Evolutionary conservation across 805 yeast genomes (phyloP).

Genomic region (Naumovozyma baii): DNA sequence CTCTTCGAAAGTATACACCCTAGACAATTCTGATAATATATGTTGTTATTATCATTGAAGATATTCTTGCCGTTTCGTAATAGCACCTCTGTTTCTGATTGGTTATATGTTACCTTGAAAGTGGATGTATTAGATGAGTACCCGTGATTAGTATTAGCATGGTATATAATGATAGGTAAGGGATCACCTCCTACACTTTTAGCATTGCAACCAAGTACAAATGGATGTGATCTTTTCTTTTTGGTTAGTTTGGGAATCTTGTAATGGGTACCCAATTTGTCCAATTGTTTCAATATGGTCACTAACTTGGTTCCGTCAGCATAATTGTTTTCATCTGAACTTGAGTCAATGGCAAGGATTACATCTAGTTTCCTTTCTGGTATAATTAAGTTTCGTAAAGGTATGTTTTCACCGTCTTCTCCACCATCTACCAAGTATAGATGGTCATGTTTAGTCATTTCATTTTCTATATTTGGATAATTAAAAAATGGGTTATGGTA

Average conservation of each 20-base stretch:
- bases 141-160: constrained; percentile 36
- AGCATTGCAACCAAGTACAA: constrained; percentile 71
- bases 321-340: constrained; percentile 44
- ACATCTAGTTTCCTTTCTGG: constrained; percentile 53
- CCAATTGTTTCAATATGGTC: constrained; percentile 25
- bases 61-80: constrained; percentile 43
- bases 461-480: constrained; percentile 16
- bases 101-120: constrained; percentile 43
- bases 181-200: constrained; percentile 9
- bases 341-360: constrained; percentile 50
- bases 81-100: constrained; percentile 37
- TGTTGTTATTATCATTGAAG: constrained; percentile 37
- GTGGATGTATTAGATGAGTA: constrained; percentile 48
- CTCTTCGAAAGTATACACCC: constrained; percentile 51
- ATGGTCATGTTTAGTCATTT: constrained; percentile 25
- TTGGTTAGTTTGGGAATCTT: constrained; percentile 17
- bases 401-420: constrained; percentile 65
- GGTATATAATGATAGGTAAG: constrained; percentile 46
- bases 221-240: constrained; percentile 39
- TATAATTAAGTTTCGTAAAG: constrained; percentile 55
- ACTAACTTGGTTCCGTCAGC: constrained; percentile 51
- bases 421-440: constrained; percentile 68
- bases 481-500: constrained; percentile 54
- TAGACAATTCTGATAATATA: constrained; percentile 38
- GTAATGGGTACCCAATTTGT: constrained; percentile 7